Evolutionary conservation across 83 land plant species (phyloP).

Genomic region (Thuja plicata): DNA sequence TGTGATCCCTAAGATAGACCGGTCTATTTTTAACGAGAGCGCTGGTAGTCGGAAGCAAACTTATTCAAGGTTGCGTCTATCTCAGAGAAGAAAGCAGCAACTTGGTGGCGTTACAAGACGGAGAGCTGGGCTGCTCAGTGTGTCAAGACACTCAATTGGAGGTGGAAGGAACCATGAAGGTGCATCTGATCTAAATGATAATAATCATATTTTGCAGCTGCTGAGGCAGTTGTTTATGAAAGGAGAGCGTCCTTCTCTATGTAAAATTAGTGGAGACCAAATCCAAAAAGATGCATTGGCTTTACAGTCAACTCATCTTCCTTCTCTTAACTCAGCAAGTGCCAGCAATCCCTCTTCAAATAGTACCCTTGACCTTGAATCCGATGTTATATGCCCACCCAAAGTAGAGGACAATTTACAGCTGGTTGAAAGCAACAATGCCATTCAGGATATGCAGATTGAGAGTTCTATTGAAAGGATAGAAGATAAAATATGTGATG

Average conservation of each 20-base stretch:
- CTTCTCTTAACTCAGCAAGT: slow-evolving; percentile 14
- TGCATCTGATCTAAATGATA: slow-evolving; percentile 20
- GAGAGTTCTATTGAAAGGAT: not conserved
- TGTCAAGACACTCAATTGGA: slow-evolving; percentile 19
- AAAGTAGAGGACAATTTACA: not conserved
- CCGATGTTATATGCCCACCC: not conserved
- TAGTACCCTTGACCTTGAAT: not conserved
- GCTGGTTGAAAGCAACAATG: not conserved
- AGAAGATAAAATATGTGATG: slow-evolving; percentile 2
- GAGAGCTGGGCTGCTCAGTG: slow-evolving; percentile 20
- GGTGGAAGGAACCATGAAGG: slow-evolving; percentile 12
- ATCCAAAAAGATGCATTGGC: not conserved
- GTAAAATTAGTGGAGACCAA: not conserved
- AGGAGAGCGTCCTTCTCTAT: not conserved
- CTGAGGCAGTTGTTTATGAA: slow-evolving; percentile 24
- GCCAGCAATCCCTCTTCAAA: slow-evolving; percentile 8
- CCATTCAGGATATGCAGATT: slow-evolving; percentile 1
- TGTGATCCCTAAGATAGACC: slow-evolving; percentile 60
- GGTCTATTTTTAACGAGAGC: slow-evolving; percentile 63
- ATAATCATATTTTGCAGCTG: slow-evolving; percentile 23
- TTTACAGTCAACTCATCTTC: not conserved
- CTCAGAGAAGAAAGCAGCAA: slow-evolving; percentile 15
- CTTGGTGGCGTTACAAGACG: slow-evolving; percentile 10
- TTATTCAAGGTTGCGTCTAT: slow-evolving; percentile 59
- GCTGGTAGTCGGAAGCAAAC: slow-evolving; percentile 71